Conservation (phyloP, 306 rosid genomes). For the Hippophae gyantsensis region DNA sequence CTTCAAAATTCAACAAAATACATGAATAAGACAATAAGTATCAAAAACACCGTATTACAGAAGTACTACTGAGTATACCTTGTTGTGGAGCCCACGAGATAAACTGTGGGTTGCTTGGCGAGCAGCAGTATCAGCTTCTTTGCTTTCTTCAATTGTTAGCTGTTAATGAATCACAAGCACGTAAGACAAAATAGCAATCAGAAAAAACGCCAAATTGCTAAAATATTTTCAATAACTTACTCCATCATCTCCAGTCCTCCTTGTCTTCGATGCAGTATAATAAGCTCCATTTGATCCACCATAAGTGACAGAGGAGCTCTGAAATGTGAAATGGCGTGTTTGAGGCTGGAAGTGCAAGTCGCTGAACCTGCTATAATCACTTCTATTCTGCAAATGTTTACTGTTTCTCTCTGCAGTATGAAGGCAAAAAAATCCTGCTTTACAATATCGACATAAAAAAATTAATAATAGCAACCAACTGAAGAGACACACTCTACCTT, state of each 20-base stretch:
- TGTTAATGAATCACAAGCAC: conserved; percentile 20
- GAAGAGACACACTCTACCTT: conserved; percentile 32
- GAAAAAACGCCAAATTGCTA: not conserved
- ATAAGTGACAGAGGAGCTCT: conserved; percentile 67
- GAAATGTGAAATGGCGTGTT: conserved; percentile 58
- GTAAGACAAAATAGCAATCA: conserved; percentile 12
- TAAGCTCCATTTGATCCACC: conserved; percentile 65
- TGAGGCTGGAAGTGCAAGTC: conserved; percentile 36
- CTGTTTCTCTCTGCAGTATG: conserved; percentile 43
- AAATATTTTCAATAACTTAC: conserved; percentile 30
- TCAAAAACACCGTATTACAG: not conserved
- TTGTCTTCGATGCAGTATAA: conserved; percentile 53
- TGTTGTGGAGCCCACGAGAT: conserved; percentile 56
- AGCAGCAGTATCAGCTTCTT: conserved; percentile 71
- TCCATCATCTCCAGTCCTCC: conserved; percentile 80
- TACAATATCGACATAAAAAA: not conserved
- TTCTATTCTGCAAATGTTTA: conserved; percentile 30
- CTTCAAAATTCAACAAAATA: not conserved
- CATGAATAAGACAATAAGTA: not conserved
- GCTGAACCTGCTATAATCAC: conserved; percentile 18
- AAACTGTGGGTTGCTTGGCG: conserved; percentile 56
- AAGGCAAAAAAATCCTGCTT: not conserved
- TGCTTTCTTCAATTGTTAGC: conserved; percentile 70
- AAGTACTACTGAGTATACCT: conserved; percentile 29
- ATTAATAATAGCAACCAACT: not conserved